Evolutionary conservation across 306 rosid genomes (phyloP).

Genomic region (Senna siamea): DNA sequence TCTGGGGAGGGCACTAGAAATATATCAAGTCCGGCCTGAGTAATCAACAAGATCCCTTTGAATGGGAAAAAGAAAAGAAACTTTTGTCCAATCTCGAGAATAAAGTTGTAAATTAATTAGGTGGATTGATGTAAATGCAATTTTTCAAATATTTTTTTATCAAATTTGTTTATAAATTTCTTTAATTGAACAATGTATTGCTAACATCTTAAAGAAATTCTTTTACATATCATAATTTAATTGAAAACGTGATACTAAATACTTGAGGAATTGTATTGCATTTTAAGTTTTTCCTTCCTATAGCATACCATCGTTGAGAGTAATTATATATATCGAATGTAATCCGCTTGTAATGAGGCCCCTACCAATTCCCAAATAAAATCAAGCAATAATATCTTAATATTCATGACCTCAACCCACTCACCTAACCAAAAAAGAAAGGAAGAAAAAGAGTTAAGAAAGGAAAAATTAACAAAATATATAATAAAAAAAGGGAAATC

Average conservation of each 20-base stretch:
- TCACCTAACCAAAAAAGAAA: too few relatives aligned
- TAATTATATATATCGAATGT: too few relatives aligned
- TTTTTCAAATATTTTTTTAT: background rate
- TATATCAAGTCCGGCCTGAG: conserved; percentile 33
- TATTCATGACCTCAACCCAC: too few relatives aligned
- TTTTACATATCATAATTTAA: too few relatives aligned
- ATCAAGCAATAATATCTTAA: too few relatives aligned
- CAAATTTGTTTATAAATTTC: background rate
- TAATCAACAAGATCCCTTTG: conserved; percentile 9
- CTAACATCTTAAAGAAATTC: background rate
- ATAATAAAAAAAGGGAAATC: too few relatives aligned
- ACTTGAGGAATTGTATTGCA: background rate
- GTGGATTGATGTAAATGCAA: conserved; percentile 31
- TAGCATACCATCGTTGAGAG: too few relatives aligned
- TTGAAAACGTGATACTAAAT: background rate
- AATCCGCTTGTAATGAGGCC: too few relatives aligned
- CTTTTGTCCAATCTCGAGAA: conserved; percentile 15
- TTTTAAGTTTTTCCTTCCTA: background rate
- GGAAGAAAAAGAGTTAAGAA: too few relatives aligned
- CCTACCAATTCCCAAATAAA: too few relatives aligned
- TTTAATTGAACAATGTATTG: background rate
- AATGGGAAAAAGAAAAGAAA: background rate
- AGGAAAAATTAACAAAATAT: too few relatives aligned
- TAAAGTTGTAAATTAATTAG: conserved; percentile 44
- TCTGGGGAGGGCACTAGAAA: conserved; percentile 40